Evolutionary conservation across 2,329 filamentous ascomycete species (phyloP).

Genomic region (Arthrobotrys megalospora): DNA sequence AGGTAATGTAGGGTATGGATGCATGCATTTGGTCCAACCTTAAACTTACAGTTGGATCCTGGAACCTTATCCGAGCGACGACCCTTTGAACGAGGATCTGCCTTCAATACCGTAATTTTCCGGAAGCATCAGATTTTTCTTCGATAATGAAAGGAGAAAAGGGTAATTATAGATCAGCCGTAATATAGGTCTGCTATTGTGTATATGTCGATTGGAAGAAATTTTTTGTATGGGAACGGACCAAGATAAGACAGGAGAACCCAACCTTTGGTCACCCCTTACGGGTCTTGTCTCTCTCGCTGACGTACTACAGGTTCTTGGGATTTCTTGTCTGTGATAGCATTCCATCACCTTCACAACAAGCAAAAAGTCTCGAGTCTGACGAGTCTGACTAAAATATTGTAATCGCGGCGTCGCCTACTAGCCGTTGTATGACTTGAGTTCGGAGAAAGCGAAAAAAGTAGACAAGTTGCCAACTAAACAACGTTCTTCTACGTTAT

Average conservation of each 20-base stretch:
- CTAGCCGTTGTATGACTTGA: constrained; percentile 30
- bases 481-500: constrained; percentile 21
- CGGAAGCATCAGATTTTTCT: constrained; percentile 34
- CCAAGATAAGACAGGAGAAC: constrained; percentile 32
- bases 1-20: constrained; percentile 36
- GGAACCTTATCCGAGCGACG: constrained; percentile 50
- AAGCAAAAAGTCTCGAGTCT: constrained; percentile 31
- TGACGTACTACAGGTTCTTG: constrained; percentile 40
- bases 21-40: constrained; percentile 52
- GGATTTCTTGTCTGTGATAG: constrained; percentile 23
- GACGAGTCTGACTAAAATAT: constrained; percentile 21
- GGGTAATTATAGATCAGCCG: constrained; percentile 32
- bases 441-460: constrained; percentile 27
- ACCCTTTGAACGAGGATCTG: constrained; percentile 8
- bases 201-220: constrained; percentile 10
- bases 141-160: constrained; percentile 19
- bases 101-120: constrained; percentile 37
- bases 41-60: constrained; percentile 48
- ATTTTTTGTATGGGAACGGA: background rate
- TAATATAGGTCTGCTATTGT: background rate
- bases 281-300: constrained; percentile 18
- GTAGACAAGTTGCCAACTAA: background rate
- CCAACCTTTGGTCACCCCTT: constrained; percentile 5
- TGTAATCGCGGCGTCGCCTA: background rate
- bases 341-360: constrained; percentile 23